phyloP scores from a whole-genome alignment of 192 early-diverging fungal species.

The Podila clonocystis region DNA sequence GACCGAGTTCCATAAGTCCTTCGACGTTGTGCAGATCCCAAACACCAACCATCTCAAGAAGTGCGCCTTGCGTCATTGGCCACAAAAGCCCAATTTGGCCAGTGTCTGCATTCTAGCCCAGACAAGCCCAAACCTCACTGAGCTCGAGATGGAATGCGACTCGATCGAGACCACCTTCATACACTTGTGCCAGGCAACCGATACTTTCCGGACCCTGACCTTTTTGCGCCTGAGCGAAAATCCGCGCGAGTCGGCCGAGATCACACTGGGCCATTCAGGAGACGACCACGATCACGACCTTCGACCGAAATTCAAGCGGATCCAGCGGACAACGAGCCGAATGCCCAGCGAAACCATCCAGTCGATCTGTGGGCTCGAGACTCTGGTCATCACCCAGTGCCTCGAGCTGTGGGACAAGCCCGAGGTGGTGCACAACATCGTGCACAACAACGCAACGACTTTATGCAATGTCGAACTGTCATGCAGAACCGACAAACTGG shows the following conservation, averaged over 20 bases:
- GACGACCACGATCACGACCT: not conserved
- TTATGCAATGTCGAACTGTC: slow-evolving; percentile 17
- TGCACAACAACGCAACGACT: slow-evolving; percentile 18
- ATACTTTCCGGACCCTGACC: not conserved
- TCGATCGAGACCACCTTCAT: not conserved
- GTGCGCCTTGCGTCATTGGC: not conserved
- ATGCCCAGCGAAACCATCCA: not conserved
- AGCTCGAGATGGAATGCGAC: slow-evolving; percentile 7
- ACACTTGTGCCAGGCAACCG: not conserved
- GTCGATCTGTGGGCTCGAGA: slow-evolving; percentile 6
- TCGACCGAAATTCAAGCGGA: not conserved
- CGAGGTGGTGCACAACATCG: slow-evolving; percentile 6
- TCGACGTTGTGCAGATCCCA: not conserved
- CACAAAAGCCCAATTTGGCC: not conserved
- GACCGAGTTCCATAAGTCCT: not conserved
- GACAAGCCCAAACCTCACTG: not conserved
- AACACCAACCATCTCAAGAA: not conserved
- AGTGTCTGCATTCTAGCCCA: not conserved
- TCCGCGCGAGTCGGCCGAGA: not conserved
- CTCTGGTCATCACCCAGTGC: slow-evolving; percentile 6
- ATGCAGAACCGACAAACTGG: slow-evolving; percentile 10
- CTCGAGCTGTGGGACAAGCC: slow-evolving; percentile 10
- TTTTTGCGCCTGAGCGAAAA: not conserved
- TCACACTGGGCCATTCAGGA: not conserved
- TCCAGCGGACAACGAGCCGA: slow-evolving; percentile 10